Evolutionary conservation across 768 basidiomycete genomes (phyloP).

Genomic region (Serendipita indica): DNA sequence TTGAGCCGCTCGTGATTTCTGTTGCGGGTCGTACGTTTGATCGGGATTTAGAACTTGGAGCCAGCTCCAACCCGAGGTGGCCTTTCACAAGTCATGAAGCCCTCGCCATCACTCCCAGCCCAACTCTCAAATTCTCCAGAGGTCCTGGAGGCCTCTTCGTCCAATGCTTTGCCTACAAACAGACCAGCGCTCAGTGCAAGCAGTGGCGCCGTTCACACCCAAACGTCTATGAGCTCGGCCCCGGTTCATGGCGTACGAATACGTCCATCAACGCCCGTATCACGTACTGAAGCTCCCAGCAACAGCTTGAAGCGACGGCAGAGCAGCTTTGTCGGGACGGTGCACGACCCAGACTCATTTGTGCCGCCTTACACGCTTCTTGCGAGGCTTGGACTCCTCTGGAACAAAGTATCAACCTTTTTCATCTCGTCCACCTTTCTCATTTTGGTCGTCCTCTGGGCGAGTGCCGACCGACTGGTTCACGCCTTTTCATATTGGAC

Average conservation of each 20-base stretch:
- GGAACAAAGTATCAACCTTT: slow-evolving; percentile 7
- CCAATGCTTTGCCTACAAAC: background rate
- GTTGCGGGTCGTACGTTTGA: background rate
- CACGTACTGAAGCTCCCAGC: background rate
- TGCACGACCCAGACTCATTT: background rate
- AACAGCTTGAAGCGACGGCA: background rate
- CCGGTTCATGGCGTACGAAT: background rate
- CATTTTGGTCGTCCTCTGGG: slow-evolving; percentile 30
- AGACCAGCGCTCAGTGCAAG: background rate
- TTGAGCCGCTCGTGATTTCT: background rate
- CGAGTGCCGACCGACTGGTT: slow-evolving; percentile 17
- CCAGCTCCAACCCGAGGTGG: background rate
- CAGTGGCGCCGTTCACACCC: background rate
- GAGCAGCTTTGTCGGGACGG: slow-evolving; percentile 7
- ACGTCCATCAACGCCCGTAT: background rate
- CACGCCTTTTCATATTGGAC: slow-evolving; percentile 14
- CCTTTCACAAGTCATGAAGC: slow-evolving; percentile 3
- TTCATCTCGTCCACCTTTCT: slow-evolving; percentile 28
- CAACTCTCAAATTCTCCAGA: background rate
- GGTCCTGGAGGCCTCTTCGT: background rate
- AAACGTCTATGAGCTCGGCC: background rate
- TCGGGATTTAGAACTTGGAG: no score
- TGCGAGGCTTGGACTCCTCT: background rate
- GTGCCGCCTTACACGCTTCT: background rate
- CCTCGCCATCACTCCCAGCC: background rate